A percentile compares a stretch with the other conserved stretches of the same genome.
Conservation (phyloP, 2,329 filamentous ascomycete species). For the Fusarium tanahbumbuense region DNA sequence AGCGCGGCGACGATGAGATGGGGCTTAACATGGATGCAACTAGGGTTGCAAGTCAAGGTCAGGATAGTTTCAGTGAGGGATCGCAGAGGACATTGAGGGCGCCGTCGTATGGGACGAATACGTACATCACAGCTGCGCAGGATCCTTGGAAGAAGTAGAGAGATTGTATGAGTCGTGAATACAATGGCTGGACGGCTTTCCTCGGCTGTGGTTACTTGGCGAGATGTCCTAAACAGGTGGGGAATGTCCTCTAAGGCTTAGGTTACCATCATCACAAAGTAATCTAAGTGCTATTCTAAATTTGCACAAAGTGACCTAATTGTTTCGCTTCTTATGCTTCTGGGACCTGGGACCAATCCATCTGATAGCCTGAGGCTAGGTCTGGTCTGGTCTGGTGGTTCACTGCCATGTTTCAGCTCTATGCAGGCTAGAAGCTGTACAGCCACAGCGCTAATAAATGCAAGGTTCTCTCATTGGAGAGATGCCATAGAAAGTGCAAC, state of each 20-base stretch:
- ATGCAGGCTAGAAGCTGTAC: neutral
- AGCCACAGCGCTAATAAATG: neutral
- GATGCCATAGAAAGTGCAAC: neutral
- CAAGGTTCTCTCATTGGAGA: neutral
- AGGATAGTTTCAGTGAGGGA: neutral
- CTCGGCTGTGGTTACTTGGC: no score
- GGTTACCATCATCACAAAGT: no score
- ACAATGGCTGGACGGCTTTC: no score
- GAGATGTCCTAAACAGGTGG: no score
- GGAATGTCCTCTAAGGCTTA: no score
- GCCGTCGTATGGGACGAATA: slow-evolving; percentile 13
- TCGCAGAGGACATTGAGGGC: neutral
- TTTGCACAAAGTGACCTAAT: rapidly evolving
- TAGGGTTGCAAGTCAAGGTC: neutral
- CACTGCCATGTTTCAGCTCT: neutral
- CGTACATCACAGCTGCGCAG: neutral
- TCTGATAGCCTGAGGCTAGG: no score
- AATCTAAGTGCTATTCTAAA: neutral
- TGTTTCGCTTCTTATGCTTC: neutral
- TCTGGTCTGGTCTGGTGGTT: no score
- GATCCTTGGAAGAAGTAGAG: neutral
- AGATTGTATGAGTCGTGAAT: no score
- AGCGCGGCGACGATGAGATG: neutral
- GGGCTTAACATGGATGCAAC: neutral
- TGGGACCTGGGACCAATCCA: no score